Evolutionary conservation across 345 rosid genomes (phyloP), one percentile per base, ranked within the genome.

Genomic region (Hibiscus syriacus): DNA sequence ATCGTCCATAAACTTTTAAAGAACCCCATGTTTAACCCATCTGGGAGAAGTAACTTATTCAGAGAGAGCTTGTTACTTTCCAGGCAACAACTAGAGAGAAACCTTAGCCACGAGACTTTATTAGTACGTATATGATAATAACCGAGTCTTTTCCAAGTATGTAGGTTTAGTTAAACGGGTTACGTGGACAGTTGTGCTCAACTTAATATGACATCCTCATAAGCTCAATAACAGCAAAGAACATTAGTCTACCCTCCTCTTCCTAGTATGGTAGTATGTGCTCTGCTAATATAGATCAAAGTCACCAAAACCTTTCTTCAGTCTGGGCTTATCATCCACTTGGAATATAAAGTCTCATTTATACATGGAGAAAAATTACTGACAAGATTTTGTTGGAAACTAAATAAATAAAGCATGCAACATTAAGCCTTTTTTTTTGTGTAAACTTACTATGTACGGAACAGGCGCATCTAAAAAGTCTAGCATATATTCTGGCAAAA

Each of bases 401-500:
- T n/a, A n/a, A n/a, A 63, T 57, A 3, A 36, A 13, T 43, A 13
- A 43, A 46, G 16, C 50, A 68, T 22, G 26, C 53, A 70, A 10
- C 36, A 53, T 36, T 30, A 1, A 55, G 27, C 53, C 29, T 26
- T 29, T 43, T 12, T 27, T 5, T 46, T n/a, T n/a, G n/a, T 38
- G 12, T 9, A 34, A 41, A 86, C 97, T 93, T 76, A 93, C 97
- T 59, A 89, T 73, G 73, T 93, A 93, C 58, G 98, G 98, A 69
- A 90, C 97, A 25, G 98, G 97, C 23, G 96, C 98, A 78, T 93
- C 98, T 83, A 90, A 80, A 80, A 89, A 90, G 71, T 93, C 98
- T 72, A 90, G 78, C 97, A 90, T 93, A 79, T 89, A 92, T 79
- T 93, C 86, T 5, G 98, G 97, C 79, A 93, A 84, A 81, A 93